Evolutionary conservation across 2,329 filamentous ascomycete species (phyloP).

Genomic region (Exophiala phaeomuriformis): DNA sequence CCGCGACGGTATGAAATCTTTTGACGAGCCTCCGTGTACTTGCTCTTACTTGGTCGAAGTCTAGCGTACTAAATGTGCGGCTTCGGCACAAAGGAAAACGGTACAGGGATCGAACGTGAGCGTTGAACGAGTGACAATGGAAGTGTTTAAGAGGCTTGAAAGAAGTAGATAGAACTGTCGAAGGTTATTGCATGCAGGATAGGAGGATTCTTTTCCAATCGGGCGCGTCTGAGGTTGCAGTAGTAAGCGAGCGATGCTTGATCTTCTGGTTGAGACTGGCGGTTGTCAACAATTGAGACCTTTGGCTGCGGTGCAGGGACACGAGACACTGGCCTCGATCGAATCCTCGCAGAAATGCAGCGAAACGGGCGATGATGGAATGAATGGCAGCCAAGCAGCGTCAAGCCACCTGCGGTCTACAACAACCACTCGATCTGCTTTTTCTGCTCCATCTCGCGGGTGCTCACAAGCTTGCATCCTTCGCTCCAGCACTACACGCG

Average conservation of each 20-base stretch:
- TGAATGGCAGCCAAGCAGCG: neutral
- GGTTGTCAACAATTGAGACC: neutral
- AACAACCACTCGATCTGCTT: neutral
- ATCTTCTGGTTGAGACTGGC: neutral
- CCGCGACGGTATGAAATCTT: neutral
- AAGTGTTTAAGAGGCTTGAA: conserved; percentile 1
- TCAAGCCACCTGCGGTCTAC: neutral
- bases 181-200: neutral
- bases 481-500: neutral
- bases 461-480: neutral
- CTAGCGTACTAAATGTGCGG: neutral
- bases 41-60: neutral
- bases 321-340: neutral
- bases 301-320: neutral
- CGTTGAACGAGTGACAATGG: conserved; percentile 4
- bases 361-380: neutral
- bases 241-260: neutral
- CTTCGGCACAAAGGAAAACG: conserved; percentile 6
- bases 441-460: neutral
- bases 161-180: neutral
- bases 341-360: neutral
- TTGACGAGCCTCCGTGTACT: neutral
- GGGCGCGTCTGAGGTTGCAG: neutral
- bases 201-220: neutral
- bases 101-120: neutral